These are phyloP conservation scores for Raphanus sativus DNA, from an alignment of 345 rosid species.

Conservation along the genomic window DNA sequence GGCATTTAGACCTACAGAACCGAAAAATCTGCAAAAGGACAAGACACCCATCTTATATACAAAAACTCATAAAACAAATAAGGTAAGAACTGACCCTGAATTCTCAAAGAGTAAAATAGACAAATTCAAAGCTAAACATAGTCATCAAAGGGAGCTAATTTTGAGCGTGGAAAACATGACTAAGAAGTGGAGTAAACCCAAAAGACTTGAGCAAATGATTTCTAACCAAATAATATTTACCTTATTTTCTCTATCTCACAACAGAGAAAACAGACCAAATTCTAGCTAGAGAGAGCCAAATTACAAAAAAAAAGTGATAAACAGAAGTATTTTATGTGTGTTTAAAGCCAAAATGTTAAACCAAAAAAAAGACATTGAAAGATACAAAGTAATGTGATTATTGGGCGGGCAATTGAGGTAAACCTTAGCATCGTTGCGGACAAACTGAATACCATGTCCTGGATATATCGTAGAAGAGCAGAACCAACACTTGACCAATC, in stretches of 20 bases:
- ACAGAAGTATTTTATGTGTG: neutral
- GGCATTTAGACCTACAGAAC: constrained; percentile 88
- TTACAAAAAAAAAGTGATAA: neutral
- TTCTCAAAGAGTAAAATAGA: neutral
- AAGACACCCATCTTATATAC: neutral
- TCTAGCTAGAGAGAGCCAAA: neutral
- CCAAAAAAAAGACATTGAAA: neutral
- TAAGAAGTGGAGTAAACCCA: too few species aligned
- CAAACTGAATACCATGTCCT: constrained; percentile 85
- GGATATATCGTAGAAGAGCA: constrained; percentile 91
- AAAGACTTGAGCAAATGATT: too few species aligned
- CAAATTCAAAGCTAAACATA: neutral
- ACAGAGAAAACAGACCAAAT: too few species aligned
- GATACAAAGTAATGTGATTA: neutral
- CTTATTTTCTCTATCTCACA: too few species aligned
- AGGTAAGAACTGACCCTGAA: neutral
- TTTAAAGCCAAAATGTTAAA: neutral
- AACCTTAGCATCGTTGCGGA: constrained; percentile 83
- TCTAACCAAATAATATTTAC: too few species aligned
- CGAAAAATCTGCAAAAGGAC: constrained; percentile 63
- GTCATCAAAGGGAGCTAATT: too few species aligned
- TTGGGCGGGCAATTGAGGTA: constrained; percentile 24
- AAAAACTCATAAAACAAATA: neutral
- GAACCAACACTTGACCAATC: constrained; percentile 93
- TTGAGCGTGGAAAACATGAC: too few species aligned